These are phyloP conservation scores for Haematococcus lacustris DNA, from an alignment of 139 green algal species.

Conservation along the genomic window DNA sequence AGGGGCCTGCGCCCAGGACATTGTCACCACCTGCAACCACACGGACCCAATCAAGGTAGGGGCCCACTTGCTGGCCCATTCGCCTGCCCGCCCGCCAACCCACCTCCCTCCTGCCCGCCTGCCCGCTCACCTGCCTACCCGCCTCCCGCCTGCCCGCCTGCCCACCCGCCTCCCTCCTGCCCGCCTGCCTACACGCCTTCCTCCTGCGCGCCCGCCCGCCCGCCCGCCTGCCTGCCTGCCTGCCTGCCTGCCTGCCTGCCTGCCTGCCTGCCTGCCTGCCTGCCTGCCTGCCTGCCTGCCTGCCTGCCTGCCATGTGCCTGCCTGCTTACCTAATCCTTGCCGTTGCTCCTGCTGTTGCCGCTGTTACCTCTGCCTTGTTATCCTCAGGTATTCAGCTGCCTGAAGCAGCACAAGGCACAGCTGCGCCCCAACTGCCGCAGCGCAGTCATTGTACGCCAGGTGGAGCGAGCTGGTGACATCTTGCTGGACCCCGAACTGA, in stretches of 20 bases:
- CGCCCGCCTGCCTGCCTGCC: not conserved
- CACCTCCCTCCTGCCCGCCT: not conserved
- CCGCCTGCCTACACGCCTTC: not conserved
- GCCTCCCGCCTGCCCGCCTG: not conserved
- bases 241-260: not conserved
- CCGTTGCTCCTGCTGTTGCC: not conserved
- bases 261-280: not conserved
- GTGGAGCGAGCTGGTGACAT: conserved; percentile 26
- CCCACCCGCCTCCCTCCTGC: no score
- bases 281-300: not conserved
- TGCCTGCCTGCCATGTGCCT: no score
- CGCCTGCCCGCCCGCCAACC: not conserved
- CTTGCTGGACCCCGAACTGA: conserved; percentile 24
- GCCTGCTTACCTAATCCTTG: not conserved
- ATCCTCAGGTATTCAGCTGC: conserved; percentile 11
- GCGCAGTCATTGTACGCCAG: conserved; percentile 19
- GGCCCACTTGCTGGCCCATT: not conserved
- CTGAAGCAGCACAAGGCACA: conserved; percentile 19
- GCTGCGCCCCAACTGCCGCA: conserved; percentile 15
- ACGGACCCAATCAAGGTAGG: not conserved
- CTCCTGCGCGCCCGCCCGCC: no score
- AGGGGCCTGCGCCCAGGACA: conserved; percentile 17
- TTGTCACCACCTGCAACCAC: not conserved
- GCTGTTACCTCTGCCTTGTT: not conserved
- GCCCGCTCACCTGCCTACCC: not conserved